phyloP scores from a whole-genome alignment of 108 stramenopile species.

The Parietichytrium sp. region DNA sequence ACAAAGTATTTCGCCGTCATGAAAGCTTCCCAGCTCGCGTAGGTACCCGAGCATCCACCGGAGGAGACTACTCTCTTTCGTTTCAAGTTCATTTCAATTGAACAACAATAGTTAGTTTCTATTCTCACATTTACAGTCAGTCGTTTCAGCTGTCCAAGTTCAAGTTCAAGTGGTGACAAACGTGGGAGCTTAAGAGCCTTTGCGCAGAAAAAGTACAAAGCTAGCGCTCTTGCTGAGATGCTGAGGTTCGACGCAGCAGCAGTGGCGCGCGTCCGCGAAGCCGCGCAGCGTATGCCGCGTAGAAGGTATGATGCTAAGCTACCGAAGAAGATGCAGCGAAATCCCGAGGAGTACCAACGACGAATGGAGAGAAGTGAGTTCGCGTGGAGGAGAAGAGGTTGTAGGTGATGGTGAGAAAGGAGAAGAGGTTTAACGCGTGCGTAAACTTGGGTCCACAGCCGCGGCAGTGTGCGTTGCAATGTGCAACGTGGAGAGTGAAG shows the following conservation, averaged over 20 bases:
- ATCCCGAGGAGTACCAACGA: slow-evolving; percentile 4
- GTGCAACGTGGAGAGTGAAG: slow-evolving; percentile 28
- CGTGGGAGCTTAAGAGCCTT: no score
- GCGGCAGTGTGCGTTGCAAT: slow-evolving; percentile 22
- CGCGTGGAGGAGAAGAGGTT: background rate
- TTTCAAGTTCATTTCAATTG: no score
- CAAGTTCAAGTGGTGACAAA: no score
- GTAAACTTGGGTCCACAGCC: background rate
- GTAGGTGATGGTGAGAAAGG: background rate
- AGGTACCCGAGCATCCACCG: no score
- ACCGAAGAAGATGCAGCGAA: background rate
- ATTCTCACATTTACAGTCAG: no score
- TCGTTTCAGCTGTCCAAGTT: no score
- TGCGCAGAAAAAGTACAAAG: no score
- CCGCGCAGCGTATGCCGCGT: background rate
- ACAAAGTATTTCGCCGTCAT: no score
- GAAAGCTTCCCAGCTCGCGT: no score
- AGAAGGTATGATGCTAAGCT: background rate
- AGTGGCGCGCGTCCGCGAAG: background rate
- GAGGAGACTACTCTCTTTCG: no score
- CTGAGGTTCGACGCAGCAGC: background rate
- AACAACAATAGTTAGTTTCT: no score
- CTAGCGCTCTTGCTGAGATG: no score
- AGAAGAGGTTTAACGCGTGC: background rate
- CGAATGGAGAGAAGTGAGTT: slow-evolving; percentile 29